Base-by-base conservation (phyloP, 1,284 basidiomycete genomes). In the Trametes hirsuta region DNA sequence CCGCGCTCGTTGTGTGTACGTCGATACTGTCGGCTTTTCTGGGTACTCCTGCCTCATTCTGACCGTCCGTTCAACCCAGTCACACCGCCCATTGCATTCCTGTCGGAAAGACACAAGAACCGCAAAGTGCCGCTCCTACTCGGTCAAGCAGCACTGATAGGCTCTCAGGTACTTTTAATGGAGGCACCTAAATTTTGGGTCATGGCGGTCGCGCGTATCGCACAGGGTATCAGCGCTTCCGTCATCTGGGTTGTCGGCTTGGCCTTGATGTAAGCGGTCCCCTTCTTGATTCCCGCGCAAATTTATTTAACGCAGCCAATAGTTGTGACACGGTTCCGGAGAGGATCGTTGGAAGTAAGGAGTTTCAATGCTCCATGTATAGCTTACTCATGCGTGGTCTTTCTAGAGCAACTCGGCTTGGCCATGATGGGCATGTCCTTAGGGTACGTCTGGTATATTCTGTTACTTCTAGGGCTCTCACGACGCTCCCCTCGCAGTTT, bases 211-310 rank as follows among this genome's bases (percentile, higher is more conserved):
- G 87, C 90, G 15, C 84, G 92, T 21, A 74, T 87, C 15, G 58
- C 91, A 8, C 91, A 93, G 73, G 91, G 92, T 1, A 75, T 89
- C 15, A 85, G 86, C 37, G 89, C 87, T 1, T 86, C 88, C 0
- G 82, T 91, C 65, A 81, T 94, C 8, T 93, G 91, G 91, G 83
- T 88, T 0, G 84, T 90, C 42, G 88, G 87, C 0, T 73, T 92
- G 24, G 88, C 88, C 10, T 74, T 91, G n/a, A 69, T 91, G 88
- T 90, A 69, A 71, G 80, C 69, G 12, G 4, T 40, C 15, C 5
- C 3, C 30, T 15, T 22, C 1, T 58, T 64, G n/a, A 49, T 65
- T 34, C 55, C 58, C 8, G 40, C 21, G 9, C 0, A 52, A 30
- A 6, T 39, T 47, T 34, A 44, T 50, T 42, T 51, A 34, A 45